Evolutionary conservation across 345 rosid species (phyloP), one percentile per base, ranked within the genome.

Genomic region (Dovyalis caffra): DNA sequence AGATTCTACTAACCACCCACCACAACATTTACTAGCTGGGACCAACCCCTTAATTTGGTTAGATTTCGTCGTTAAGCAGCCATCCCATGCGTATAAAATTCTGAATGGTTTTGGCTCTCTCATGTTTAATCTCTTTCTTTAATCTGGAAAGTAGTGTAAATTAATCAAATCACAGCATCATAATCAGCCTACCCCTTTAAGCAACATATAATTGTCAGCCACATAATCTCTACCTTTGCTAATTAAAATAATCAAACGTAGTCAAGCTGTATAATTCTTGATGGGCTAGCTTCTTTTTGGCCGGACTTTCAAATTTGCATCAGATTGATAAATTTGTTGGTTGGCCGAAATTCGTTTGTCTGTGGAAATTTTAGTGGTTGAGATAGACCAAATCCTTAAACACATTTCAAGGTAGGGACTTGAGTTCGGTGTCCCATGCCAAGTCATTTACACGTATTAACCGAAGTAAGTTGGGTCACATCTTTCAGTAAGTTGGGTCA

Each of bases 381-480:
- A 74, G 64, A 66, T 35, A 20, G 20, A 28, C 51, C 11, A 12
- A 66, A 29, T 25, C 8, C 28, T n/a, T 8, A 8, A 20, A 47
- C 9, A 34, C 38, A 45, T 63, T 71, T 64, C 47, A 25, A 16
- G 45, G 51, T 18, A 5, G 37, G 57, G 34, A 3, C 35, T 53
- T 53, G 10, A n/a, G 45, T 37, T 34, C 9, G 74, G 53, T 66
- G 80, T 28, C 80, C 65, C 72, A 43, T 63, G 75, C 69, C 65
- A 78, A 81, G 60, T 81, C 84, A 73, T 69, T 40, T 69, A 69
- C 77, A 73, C 64, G 32, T 76, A 71, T 68, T 62, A 6, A 16
- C 20, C 28, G 23, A 75, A 37, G 63, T 25, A 29, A 9, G 71
- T 31, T 16, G 66, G 26, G n/a, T n/a, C n/a, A n/a, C n/a, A n/a